phyloP scores from a whole-genome alignment of 179 eudicot species.

The Actinidia chinensis region DNA sequence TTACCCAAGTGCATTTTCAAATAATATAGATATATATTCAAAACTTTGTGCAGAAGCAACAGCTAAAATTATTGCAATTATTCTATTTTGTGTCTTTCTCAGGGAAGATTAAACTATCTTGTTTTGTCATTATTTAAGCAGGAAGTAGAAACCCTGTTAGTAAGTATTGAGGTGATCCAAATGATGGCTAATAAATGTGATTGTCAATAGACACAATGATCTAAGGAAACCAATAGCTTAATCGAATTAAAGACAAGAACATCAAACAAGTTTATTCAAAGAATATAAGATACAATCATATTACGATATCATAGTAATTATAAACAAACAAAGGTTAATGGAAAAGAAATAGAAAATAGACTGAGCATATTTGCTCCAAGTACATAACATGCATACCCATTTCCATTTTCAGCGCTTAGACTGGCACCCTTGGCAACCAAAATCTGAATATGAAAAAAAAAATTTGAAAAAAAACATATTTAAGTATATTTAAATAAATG shows the following conservation, averaged over 20 bases:
- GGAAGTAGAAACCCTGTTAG: background rate
- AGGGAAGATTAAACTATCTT: background rate
- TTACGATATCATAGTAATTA: background rate
- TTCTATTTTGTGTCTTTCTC: background rate
- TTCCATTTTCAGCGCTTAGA: slow-evolving; percentile 59
- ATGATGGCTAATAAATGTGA: background rate
- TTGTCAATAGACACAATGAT: background rate
- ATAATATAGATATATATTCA: no score
- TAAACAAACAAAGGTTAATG: background rate
- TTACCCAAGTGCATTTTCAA: no score
- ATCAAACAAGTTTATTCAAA: background rate
- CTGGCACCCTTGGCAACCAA: slow-evolving; percentile 77
- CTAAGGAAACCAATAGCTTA: background rate
- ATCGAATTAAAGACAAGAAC: background rate
- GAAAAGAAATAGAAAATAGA: background rate
- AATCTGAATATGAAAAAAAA: slow-evolving; percentile 49
- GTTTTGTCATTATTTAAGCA: slow-evolving; percentile 6
- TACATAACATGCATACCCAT: slow-evolving; percentile 53
- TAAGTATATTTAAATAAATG: slow-evolving; percentile 10
- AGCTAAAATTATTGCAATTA: background rate
- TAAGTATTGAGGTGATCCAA: background rate
- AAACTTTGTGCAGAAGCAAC: background rate
- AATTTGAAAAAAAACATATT: slow-evolving; percentile 19
- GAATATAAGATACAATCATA: background rate
- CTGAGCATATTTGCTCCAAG: background rate